These are phyloP conservation scores for Melanomma pulvis-pyrius DNA, from an alignment of 495 filamentous ascomycete species.

Conservation along the genomic window DNA sequence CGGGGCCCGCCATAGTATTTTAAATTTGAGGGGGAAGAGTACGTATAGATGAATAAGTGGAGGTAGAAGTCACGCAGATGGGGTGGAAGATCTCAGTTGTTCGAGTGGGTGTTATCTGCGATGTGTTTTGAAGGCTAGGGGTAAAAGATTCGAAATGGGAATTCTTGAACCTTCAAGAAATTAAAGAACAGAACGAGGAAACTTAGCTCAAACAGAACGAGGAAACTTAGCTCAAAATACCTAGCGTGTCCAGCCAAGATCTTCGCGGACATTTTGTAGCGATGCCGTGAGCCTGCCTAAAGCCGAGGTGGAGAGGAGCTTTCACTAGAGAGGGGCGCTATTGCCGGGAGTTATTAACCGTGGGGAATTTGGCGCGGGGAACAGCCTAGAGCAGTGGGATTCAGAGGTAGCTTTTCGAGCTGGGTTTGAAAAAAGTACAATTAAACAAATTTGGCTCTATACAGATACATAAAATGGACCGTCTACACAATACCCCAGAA, in stretches of 20 bases:
- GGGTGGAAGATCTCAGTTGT: too few species aligned
- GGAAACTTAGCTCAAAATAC: background rate
- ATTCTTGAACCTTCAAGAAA: too few species aligned
- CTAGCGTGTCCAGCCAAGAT: background rate
- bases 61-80: too few species aligned
- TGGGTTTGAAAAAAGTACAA: too few species aligned
- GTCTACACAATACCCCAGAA: slow-evolving; percentile 32
- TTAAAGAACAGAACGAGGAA: too few species aligned
- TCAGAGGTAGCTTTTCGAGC: background rate
- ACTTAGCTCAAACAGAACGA: too few species aligned
- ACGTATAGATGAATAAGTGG: background rate
- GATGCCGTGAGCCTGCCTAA: slow-evolving; percentile 10
- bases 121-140: too few species aligned
- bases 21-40: background rate
- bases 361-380: slow-evolving; percentile 10
- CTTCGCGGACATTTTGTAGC: background rate
- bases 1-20: slow-evolving; percentile 71
- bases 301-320: slow-evolving; percentile 22
- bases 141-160: too few species aligned
- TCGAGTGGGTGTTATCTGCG: too few species aligned
- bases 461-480: background rate
- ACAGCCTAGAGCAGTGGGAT: slow-evolving; percentile 1
- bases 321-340: slow-evolving; percentile 17
- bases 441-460: background rate
- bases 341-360: slow-evolving; percentile 18